Evolutionary conservation across 2,329 filamentous ascomycete genomes (phyloP), one percentile per base, ranked within the genome.

Genomic region (Bipolaris victoriae): DNA sequence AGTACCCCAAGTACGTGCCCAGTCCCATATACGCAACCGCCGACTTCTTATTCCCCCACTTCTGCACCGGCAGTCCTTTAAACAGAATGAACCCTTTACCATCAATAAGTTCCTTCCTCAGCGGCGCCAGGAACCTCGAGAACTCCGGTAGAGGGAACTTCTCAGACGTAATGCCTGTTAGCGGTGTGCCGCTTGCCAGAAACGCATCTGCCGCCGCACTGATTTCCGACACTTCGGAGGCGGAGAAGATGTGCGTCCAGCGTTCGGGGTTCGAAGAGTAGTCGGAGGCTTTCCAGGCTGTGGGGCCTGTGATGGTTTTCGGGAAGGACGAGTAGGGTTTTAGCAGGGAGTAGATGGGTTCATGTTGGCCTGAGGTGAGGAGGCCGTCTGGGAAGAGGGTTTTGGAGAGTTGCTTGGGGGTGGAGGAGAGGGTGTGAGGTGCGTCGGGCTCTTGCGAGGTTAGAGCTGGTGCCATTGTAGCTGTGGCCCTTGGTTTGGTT

Each of bases 21-120:
- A 97, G 83, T 3, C 92, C 92, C 88, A 96, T 93, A 79, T 96
- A 96, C 16, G 67, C 67, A 41, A 70, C 66, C 7, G 91, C 91
- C 10, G 87, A 90, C 79, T 96, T 96, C 73, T 87, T 84, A 50
- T 86, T 85, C 0, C 88, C 87, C 92, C 92, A 97, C 77, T 84
- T 74, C 41, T 84, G 70, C 1, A 92, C 90, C 1, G 91, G 92
- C 74, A 96, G 88, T 49, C 89, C 87, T 75, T 95, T 96, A 82
- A 96, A 95, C 13, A 96, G 84, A 62, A 95, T 90, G 79, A 96
- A 96, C 15, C 92, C 92, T 70, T 95, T 95, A 63, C 91, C 92
- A 72, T 96, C 86, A 54, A 96, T 77, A n/a, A 90, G 79, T 60
- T 90, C 88, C 16, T 83, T 80, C 48, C 86, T 83, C 58, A 91